A percentile compares a stretch with the other conserved stretches of the same genome.
These are phyloP conservation scores for Exobasidium rhododendri DNA, from an alignment of 1,284 basidiomycete genomes.

Conservation along the genomic window DNA sequence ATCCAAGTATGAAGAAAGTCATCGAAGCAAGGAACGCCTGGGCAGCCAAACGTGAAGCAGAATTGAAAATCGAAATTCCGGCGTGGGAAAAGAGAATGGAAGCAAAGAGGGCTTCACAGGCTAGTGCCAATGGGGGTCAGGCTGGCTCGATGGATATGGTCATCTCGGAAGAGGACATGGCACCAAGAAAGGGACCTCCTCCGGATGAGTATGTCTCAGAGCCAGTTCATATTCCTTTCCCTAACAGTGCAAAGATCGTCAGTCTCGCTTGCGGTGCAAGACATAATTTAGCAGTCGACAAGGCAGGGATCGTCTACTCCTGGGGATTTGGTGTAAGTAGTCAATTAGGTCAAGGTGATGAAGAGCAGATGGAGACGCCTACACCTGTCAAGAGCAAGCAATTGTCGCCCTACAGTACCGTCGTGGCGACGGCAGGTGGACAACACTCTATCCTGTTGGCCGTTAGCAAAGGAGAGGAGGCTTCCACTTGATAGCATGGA, in stretches of 20 bases:
- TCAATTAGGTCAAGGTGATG: conserved; percentile 59
- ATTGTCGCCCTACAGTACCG: conserved; percentile 57
- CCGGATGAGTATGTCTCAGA: conserved; percentile 34
- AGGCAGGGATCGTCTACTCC: conserved; percentile 72
- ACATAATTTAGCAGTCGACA: conserved; percentile 77
- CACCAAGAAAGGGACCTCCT: conserved; percentile 19
- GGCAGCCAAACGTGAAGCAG: conserved; percentile 26
- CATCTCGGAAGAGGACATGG: conserved; percentile 17
- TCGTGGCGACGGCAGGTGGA: conserved; percentile 57
- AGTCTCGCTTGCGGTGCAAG: conserved; percentile 73
- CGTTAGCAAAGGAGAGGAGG: conserved; percentile 24
- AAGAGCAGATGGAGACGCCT: conserved; percentile 62
- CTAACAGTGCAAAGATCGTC: conserved; percentile 63
- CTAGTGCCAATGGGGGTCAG: conserved; percentile 20
- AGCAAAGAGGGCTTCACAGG: conserved; percentile 49
- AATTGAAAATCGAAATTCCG: conserved; percentile 17
- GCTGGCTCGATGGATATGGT: conserved; percentile 10
- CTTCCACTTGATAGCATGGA: neutral
- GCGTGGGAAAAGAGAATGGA: conserved; percentile 24
- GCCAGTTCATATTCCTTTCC: conserved; percentile 45
- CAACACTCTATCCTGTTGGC: conserved; percentile 58
- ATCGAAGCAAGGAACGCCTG: conserved; percentile 47
- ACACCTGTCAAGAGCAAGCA: conserved; percentile 63
- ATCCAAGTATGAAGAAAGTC: conserved; percentile 60
- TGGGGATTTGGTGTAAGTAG: conserved; percentile 74